A percentile compares a stretch with the other conserved stretches of the same genome.
These are phyloP conservation scores for Vitis hybrid DNA, from an alignment of 177 flowering plant species.

Conservation along the genomic window DNA sequence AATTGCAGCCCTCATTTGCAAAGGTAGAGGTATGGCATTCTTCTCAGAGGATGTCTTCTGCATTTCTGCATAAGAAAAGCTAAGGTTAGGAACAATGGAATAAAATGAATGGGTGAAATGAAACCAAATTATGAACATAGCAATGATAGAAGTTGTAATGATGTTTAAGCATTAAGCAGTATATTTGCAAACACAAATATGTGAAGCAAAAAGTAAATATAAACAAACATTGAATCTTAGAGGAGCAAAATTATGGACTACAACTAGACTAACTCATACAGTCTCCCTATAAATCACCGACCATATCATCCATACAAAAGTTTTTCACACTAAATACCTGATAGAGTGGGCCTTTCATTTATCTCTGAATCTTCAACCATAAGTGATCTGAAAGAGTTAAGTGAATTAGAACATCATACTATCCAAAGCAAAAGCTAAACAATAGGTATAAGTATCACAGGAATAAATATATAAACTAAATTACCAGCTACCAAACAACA, in stretches of 20 bases:
- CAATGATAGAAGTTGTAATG: no score
- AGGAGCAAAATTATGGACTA: no score
- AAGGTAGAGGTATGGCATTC: constrained; percentile 42
- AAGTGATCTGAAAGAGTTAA: constrained; percentile 16
- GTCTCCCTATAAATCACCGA: not conserved
- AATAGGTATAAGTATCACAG: not conserved
- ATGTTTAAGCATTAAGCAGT: no score
- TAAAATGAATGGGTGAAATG: not conserved
- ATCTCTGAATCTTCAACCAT: constrained; percentile 34
- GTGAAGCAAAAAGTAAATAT: no score
- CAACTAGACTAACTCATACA: no score
- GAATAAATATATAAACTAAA: not conserved
- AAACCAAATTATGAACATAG: no score
- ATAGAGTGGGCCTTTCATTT: constrained; percentile 14
- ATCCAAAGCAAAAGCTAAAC: not conserved
- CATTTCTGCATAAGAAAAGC: constrained; percentile 32
- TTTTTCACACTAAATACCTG: constrained; percentile 29
- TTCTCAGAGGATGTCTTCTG: constrained; percentile 23
- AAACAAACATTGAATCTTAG: no score
- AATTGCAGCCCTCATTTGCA: constrained; percentile 65
- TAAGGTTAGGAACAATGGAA: not conserved
- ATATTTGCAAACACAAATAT: no score
- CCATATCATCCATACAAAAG: not conserved
- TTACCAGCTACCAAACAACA: constrained; percentile 29
- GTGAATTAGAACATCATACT: not conserved